Evolutionary conservation across 1,284 basidiomycete species (phyloP).

Genomic region (Rhizoctonia solani): DNA sequence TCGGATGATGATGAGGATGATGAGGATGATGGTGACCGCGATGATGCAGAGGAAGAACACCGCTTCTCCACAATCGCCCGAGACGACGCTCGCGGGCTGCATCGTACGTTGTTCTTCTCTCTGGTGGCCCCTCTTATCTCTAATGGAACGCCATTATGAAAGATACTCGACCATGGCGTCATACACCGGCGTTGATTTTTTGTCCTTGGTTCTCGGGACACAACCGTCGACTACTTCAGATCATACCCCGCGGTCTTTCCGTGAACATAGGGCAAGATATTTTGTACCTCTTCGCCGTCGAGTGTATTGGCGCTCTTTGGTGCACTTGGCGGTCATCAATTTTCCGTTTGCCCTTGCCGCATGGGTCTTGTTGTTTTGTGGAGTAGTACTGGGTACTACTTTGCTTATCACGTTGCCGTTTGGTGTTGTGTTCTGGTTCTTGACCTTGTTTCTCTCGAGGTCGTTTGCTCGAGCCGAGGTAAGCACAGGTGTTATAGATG

Average conservation of each 20-base stretch:
- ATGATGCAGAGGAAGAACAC: slow-evolving; percentile 6
- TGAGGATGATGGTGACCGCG: no score
- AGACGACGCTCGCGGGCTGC: slow-evolving; percentile 14
- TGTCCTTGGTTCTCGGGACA: not conserved
- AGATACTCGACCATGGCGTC: slow-evolving; percentile 26
- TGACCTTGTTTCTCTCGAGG: slow-evolving; percentile 71
- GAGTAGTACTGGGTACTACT: slow-evolving; percentile 78
- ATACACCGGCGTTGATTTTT: slow-evolving; percentile 12
- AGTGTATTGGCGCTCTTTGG: slow-evolving; percentile 63
- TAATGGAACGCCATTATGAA: not conserved
- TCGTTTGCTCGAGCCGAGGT: slow-evolving; percentile 71
- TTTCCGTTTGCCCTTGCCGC: slow-evolving; percentile 71
- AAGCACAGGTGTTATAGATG: slow-evolving; percentile 35
- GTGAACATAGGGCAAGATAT: slow-evolving; percentile 49
- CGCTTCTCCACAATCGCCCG: not conserved
- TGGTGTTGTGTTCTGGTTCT: slow-evolving; percentile 75
- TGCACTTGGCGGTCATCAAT: slow-evolving; percentile 70
- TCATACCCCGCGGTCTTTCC: not conserved
- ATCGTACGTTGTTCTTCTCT: slow-evolving; percentile 16
- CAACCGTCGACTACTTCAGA: not conserved
- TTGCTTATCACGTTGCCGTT: slow-evolving; percentile 73
- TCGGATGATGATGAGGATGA: slow-evolving; percentile 7
- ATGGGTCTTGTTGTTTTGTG: slow-evolving; percentile 75
- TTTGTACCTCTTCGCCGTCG: slow-evolving; percentile 60
- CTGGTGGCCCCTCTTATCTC: not conserved